Percentiles rank a stretch among this genome's conserved stretches.
Evolutionary conservation across 805 yeast species (phyloP).

Genomic region (Candida caryicola): DNA sequence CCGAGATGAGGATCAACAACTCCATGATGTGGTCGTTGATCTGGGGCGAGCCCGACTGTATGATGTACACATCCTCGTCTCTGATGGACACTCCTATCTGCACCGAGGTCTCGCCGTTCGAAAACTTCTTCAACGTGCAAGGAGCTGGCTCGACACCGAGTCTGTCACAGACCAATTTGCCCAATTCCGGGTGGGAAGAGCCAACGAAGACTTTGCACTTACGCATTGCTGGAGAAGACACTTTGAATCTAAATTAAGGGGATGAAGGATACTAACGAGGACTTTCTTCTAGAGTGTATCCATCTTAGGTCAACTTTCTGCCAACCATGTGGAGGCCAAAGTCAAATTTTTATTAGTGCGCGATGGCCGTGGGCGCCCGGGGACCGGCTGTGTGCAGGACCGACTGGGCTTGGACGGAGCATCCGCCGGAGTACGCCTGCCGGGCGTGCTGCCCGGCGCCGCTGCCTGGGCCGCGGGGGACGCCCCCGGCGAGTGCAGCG

Average conservation of each 20-base stretch:
- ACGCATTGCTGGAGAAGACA: slow-evolving; percentile 56
- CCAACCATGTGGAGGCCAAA: too few species aligned
- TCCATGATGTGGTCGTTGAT: slow-evolving; percentile 96
- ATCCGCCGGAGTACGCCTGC: too few species aligned
- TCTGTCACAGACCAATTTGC: slow-evolving; percentile 82
- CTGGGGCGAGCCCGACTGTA: slow-evolving; percentile 86
- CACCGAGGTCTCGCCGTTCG: slow-evolving; percentile 97
- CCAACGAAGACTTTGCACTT: slow-evolving; percentile 97
- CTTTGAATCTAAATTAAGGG: not conserved
- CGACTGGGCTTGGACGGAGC: too few species aligned
- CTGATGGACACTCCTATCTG: slow-evolving; percentile 93
- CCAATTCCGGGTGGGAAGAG: slow-evolving; percentile 92
- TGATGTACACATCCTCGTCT: slow-evolving; percentile 92
- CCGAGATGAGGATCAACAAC: slow-evolving; percentile 84
- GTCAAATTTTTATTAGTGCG: not conserved
- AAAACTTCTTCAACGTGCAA: slow-evolving; percentile 83
- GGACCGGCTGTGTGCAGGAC: too few species aligned
- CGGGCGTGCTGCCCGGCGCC: too few species aligned
- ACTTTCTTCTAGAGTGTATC: not conserved
- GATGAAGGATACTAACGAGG: not conserved
- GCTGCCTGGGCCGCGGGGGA: too few species aligned
- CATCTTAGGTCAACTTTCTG: too few species aligned
- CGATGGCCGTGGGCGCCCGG: too few species aligned
- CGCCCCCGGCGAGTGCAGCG: too few species aligned
- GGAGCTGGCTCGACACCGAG: slow-evolving; percentile 94